Percentiles rank a stretch among this genome's conserved stretches.
These are phyloP conservation scores for Brassica balearica DNA, from an alignment of 441 rosid species.

Conservation along the genomic window DNA sequence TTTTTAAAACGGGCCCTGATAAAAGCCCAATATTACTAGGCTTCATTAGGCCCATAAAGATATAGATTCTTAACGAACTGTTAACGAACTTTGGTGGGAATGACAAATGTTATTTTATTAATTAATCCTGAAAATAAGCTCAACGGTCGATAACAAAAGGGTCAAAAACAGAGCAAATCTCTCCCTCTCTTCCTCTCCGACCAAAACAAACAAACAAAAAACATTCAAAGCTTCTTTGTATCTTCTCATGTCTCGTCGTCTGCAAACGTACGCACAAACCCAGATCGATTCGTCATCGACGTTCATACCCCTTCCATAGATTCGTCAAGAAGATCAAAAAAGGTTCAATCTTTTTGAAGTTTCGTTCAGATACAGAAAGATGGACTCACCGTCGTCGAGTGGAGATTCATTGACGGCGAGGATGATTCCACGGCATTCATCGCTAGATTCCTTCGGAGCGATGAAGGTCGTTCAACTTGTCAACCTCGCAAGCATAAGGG, in stretches of 20 bases:
- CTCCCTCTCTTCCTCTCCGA: slow-evolving; percentile 15
- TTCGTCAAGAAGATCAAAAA: background rate
- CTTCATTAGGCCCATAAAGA: background rate
- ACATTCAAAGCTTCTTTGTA: background rate
- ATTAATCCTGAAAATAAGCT: slow-evolving; percentile 39
- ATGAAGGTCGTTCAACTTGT: slow-evolving; percentile 67
- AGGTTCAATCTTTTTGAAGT: background rate
- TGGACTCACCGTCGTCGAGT: slow-evolving; percentile 55
- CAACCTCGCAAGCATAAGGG: slow-evolving; percentile 70
- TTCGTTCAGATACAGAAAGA: background rate
- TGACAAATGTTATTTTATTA: slow-evolving; percentile 4
- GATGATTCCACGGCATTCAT: slow-evolving; percentile 57
- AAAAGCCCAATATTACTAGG: background rate
- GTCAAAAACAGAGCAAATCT: slow-evolving; percentile 28
- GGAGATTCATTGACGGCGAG: slow-evolving; percentile 56
- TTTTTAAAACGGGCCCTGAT: background rate
- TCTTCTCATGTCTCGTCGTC: slow-evolving; percentile 8
- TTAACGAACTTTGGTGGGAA: slow-evolving; percentile 19
- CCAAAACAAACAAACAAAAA: background rate
- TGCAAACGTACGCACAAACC: background rate
- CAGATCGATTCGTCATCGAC: background rate
- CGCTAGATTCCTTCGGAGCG: slow-evolving; percentile 69
- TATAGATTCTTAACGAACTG: background rate
- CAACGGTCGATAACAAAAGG: slow-evolving; percentile 32
- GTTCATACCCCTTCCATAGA: background rate